Evolutionary conservation across 306 rosid genomes (phyloP).

Genomic region (Hylodesmum podocarpum): DNA sequence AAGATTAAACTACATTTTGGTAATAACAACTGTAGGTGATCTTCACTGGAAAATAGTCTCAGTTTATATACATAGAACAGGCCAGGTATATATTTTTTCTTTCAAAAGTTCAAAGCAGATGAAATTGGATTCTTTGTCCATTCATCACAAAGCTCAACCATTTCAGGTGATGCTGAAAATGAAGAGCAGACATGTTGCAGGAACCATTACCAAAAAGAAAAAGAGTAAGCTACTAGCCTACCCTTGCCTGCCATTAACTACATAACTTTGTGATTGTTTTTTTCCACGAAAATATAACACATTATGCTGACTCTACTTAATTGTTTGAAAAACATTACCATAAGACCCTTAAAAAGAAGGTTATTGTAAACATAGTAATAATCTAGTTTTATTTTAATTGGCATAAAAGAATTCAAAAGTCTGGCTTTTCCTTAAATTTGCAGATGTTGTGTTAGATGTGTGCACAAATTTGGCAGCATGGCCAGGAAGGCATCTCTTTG

Average conservation of each 20-base stretch:
- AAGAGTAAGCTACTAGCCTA: conserved; percentile 55
- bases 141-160: conserved; percentile 20
- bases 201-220: conserved; percentile 95
- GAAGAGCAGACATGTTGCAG: conserved; percentile 93
- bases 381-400: neutral
- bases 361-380: too few relatives aligned
- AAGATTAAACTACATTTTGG: conserved; percentile 2
- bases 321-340: too few relatives aligned
- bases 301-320: too few relatives aligned
- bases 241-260: neutral
- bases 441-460: conserved; percentile 87
- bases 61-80: conserved; percentile 84
- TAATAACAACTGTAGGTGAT: conserved; percentile 63
- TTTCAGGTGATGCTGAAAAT: conserved; percentile 88
- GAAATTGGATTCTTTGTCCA: neutral
- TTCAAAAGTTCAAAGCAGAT: neutral
- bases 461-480: conserved; percentile 76
- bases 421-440: neutral
- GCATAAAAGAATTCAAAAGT: neutral
- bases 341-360: too few relatives aligned
- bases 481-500: conserved; percentile 85
- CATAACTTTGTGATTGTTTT: too few relatives aligned
- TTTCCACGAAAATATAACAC: too few relatives aligned
- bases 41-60: conserved; percentile 97
- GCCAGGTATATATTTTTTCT: conserved; percentile 52